A percentile compares a stretch with the other conserved stretches of the same genome.
Conservation (phyloP, 75 land plant species). For the Larix kaempferi region DNA sequence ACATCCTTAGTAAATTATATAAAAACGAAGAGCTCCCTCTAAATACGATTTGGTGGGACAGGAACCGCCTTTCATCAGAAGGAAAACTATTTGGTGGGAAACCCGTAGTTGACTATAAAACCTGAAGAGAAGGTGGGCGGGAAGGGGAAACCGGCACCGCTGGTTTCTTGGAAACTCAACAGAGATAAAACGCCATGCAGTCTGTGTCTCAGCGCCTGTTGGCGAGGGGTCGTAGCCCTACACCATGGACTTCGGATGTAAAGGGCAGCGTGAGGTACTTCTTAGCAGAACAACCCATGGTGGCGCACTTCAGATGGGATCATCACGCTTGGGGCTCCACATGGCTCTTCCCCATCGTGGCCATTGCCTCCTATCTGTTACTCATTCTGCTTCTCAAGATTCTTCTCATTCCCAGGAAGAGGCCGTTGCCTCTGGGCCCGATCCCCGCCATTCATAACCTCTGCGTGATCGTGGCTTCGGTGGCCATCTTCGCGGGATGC, state of each 20-base stretch:
- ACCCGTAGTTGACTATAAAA: too few relatives aligned
- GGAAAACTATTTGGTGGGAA: too few relatives aligned
- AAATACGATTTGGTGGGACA: too few relatives aligned
- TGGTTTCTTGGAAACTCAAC: too few relatives aligned
- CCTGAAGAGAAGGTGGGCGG: too few relatives aligned
- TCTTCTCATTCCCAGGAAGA: conserved; percentile 27
- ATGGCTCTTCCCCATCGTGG: conserved; percentile 52
- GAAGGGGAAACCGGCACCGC: too few relatives aligned
- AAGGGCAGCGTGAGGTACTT: conserved; percentile 21
- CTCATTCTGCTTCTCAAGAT: conserved; percentile 27
- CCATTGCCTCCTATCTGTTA: conserved; percentile 41
- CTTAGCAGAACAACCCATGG: conserved; percentile 64
- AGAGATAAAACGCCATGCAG: too few relatives aligned
- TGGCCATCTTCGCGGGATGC: conserved; percentile 52
- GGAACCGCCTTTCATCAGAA: too few relatives aligned
- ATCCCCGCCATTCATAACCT: conserved; percentile 76
- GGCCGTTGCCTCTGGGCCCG: conserved; percentile 68
- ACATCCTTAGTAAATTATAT: too few relatives aligned
- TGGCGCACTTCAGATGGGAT: conserved; percentile 73
- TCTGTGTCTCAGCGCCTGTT: too few relatives aligned
- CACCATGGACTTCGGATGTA: background rate
- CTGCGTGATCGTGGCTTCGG: conserved; percentile 46
- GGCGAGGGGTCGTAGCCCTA: too few relatives aligned
- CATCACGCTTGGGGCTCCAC: conserved; percentile 53
- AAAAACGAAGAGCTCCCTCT: too few relatives aligned